These are phyloP conservation scores for Wilcoxina mikolae DNA, from an alignment of 495 filamentous ascomycete species.

Conservation along the genomic window DNA sequence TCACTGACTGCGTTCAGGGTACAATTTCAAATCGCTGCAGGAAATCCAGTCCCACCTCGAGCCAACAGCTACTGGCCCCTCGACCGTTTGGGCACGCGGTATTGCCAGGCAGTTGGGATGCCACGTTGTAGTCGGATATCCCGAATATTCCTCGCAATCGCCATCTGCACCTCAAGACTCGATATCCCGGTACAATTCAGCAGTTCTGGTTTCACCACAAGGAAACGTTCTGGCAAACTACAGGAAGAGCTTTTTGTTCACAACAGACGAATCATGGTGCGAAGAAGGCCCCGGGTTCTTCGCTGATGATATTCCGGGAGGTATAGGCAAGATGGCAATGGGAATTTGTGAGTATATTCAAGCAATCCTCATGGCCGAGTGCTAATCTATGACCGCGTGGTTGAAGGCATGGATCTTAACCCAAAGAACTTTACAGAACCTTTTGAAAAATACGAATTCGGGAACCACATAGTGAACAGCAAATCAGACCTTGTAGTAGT, in stretches of 20 bases:
- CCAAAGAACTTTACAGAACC: slow-evolving; percentile 33
- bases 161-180: slow-evolving; percentile 28
- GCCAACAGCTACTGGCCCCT: slow-evolving; percentile 54
- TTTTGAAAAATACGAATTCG: slow-evolving; percentile 71
- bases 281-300: slow-evolving; percentile 57
- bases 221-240: slow-evolving; percentile 69
- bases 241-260: slow-evolving; percentile 79
- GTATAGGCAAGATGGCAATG: slow-evolving; percentile 52
- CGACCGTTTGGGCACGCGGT: slow-evolving; percentile 62
- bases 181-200: slow-evolving; percentile 60
- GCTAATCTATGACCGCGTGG: slow-evolving; percentile 12
- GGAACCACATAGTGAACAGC: slow-evolving; percentile 53
- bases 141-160: slow-evolving; percentile 47
- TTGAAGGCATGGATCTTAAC: slow-evolving; percentile 54
- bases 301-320: slow-evolving; percentile 34
- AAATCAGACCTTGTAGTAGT: slow-evolving; percentile 60
- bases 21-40: slow-evolving; percentile 71
- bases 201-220: slow-evolving; percentile 56
- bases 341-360: slow-evolving; percentile 61
- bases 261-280: slow-evolving; percentile 87
- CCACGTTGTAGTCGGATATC: slow-evolving; percentile 79
- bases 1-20: slow-evolving; percentile 42
- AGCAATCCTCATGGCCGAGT: slow-evolving; percentile 6
- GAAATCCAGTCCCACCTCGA: slow-evolving; percentile 75
- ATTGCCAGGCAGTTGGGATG: slow-evolving; percentile 59